phyloP scores from a whole-genome alignment of 148 eudicot species.

The Rhododendron mucronatum region DNA sequence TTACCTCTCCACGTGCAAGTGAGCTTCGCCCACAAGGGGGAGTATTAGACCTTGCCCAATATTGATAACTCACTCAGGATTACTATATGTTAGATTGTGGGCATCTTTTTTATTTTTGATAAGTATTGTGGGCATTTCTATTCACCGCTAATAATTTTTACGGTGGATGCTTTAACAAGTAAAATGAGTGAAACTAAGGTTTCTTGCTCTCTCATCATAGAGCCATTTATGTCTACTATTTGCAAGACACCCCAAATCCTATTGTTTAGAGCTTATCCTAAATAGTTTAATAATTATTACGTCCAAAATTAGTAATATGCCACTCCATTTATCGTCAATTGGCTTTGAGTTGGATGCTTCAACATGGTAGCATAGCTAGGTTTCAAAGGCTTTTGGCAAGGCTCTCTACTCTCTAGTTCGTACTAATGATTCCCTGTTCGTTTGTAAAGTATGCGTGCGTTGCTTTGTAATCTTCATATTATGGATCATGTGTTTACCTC shows the following conservation, averaged over 20 bases:
- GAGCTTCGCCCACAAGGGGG: neutral
- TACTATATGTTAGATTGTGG: neutral
- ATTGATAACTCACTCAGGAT: neutral
- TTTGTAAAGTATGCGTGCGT: neutral
- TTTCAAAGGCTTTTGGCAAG: neutral
- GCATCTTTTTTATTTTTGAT: neutral
- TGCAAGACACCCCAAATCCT: neutral
- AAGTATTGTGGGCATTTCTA: neutral
- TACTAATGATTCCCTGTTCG: neutral
- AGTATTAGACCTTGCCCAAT: neutral
- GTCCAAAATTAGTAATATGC: neutral
- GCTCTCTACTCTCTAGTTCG: neutral
- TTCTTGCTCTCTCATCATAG: neutral
- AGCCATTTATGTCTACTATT: neutral
- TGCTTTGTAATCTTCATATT: neutral
- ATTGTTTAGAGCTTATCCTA: neutral
- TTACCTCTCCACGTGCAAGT: neutral
- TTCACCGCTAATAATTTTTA: neutral
- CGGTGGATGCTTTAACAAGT: neutral
- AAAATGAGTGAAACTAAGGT: neutral
- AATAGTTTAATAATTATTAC: neutral
- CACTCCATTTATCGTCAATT: neutral
- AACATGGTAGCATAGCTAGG: neutral
- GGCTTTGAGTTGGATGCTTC: neutral
- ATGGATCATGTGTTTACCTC: neutral